phyloP scores from a whole-genome alignment of 768 basidiomycete genomes.

The Fibroporia radiculosa region DNA sequence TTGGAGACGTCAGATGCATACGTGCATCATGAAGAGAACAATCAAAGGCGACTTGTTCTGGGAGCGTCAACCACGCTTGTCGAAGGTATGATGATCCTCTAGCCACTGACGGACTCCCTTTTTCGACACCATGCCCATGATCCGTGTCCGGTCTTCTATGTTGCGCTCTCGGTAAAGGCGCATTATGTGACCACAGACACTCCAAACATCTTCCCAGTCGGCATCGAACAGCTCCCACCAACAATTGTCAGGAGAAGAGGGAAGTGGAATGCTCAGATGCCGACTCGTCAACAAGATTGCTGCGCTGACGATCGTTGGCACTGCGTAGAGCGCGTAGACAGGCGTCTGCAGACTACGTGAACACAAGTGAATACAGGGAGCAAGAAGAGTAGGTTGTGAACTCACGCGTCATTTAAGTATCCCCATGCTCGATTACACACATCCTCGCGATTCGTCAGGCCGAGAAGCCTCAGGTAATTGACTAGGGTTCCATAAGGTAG shows the following conservation, averaged over 20 bases:
- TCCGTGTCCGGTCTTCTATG: conserved; percentile 35
- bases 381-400: conserved; percentile 16
- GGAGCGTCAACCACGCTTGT: not conserved
- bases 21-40: not conserved
- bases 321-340: conserved; percentile 82
- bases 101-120: conserved; percentile 80
- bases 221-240: conserved; percentile 98
- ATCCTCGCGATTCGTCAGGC: conserved; percentile 63
- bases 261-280: conserved; percentile 64
- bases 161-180: conserved; percentile 60
- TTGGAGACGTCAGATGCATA: no score
- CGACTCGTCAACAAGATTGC: conserved; percentile 80
- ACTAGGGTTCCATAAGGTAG: conserved; percentile 91
- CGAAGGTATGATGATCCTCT: conserved; percentile 35
- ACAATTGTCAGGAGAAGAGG: conserved; percentile 57
- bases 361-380: conserved; percentile 9
- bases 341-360: conserved; percentile 81
- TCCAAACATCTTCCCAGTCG: conserved; percentile 82
- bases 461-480: conserved; percentile 88
- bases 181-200: conserved; percentile 79
- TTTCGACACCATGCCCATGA: conserved; percentile 58
- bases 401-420: conserved; percentile 92
- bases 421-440: conserved; percentile 85
- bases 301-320: conserved; percentile 85
- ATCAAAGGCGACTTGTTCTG: not conserved